Evolutionary conservation across 192 early-diverging fungal species (phyloP), one percentile per base, ranked within the genome.

Genomic region (Coemansia asiatica): DNA sequence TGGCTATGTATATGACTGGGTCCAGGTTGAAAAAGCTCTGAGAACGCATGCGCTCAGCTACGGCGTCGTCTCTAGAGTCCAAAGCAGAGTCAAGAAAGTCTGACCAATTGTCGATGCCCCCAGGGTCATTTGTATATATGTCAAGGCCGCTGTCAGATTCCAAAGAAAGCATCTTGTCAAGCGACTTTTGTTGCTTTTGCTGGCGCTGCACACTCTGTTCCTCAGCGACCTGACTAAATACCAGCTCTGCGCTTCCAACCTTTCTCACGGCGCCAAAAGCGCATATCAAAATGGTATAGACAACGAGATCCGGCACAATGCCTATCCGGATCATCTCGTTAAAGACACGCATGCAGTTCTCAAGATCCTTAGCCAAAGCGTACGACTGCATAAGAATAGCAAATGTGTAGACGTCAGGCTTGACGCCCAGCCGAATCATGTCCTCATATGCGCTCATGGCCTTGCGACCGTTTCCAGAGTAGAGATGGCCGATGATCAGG

Each of bases 371-470:
- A 5, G 90, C 80, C 38, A 75, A 71, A n/a, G 92, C 88, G 48
- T 91, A 92, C 6, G 87, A 89, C 71, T 85, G 75, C 62, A 98
- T 71, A 22, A 98, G 67, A 0, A 90, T 89, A 49, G 92, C 87
- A 75, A 89, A 96, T 0, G 94, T 95, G 57, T 87, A 72, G 6
- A 70, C 64, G 66, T 92, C 87, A 0, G 95, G 93, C 53, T 79
- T 74, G 55, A 94, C 89, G 22, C 92, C 94, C 56, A 88, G 72
- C 0, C 77, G 66, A 9, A 84, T 76, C 94, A 98, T 96, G 66
- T 94, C 89, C 27, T 87, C 82, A 28, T 95, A 83, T 6, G 92
- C 68, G 9, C 71, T 77, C 65, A 93, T 94, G 1, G 92, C 89
- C 61, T 91, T 87, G 26, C 60, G 46, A 66, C 90, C 94, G 67